Base-by-base conservation (phyloP, 306 rosid genomes). In the Casuarina glauca region DNA sequence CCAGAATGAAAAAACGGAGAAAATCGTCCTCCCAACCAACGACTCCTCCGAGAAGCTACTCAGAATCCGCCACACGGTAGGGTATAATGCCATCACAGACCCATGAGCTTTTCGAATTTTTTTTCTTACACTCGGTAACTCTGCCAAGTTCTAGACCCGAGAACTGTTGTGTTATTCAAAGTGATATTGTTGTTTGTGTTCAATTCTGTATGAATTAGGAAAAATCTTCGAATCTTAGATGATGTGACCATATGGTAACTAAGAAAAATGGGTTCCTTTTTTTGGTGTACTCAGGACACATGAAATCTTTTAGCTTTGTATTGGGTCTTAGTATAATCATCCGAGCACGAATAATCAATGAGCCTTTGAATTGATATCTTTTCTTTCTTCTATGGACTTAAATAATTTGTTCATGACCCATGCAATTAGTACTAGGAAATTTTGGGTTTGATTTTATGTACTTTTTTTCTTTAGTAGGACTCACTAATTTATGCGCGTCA, bases 21-120 rank as follows among this genome's bases (percentile, higher is more conserved):
- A 64, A 79, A n/a, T 87, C 17, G 83, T 88, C 61, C 99, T 95
- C 20, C 99, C 98, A 0, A 87, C 98, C 69, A 95, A 95, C 74
- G 88, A 91, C 42, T 91, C 97, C 2, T 95, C 99, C 0, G 86
- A 82, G 76, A 85, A 75, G 45, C 96, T 95, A 42, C 98, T 95
- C 80, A 85, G 94, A 78, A 85, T 95, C 70, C 99, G 99, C 42
- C 99, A 95, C 82, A 84, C 99, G 93, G 99, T 95, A 84, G 73
- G 76, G 57, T 45, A 67, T 57, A 35, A 36, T 42, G 42, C 51
- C 60, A 1, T 61, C 15, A 44, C 15, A n/a, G 46, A 7, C 41
- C 32, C 6, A 15, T 36, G 26, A 9, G 13, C 16, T 15, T 66
- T 36, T 55, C 15, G 72, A 19, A 44, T 12, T 52, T 48, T 49